These are phyloP conservation scores for Nicotiana rustica DNA, from an alignment of 305 asterid genomes.

Conservation along the genomic window DNA sequence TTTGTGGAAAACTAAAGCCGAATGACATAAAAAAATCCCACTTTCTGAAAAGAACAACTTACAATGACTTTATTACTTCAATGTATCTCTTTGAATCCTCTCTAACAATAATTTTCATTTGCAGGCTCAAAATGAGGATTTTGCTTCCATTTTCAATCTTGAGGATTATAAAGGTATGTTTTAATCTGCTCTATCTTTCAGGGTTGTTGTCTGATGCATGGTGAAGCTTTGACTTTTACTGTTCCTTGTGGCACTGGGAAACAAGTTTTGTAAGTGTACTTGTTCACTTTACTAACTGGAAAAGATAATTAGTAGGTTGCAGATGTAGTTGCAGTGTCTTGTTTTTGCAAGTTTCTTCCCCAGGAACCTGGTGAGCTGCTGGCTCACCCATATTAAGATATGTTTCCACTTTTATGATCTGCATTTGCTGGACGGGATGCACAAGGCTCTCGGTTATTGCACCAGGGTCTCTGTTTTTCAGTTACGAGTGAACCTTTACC, in stretches of 20 bases:
- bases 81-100: background rate
- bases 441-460: background rate
- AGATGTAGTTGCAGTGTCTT: background rate
- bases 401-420: background rate
- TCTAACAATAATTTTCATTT: conserved; percentile 32
- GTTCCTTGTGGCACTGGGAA: background rate
- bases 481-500: background rate
- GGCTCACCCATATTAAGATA: background rate
- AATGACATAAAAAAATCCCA: background rate
- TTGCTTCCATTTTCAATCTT: conserved; percentile 83
- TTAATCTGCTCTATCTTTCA: conserved; percentile 7
- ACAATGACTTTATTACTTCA: background rate
- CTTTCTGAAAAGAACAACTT: background rate
- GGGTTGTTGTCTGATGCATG: background rate
- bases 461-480: background rate
- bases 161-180: conserved; percentile 94
- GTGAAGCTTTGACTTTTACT: background rate
- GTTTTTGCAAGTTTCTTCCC: conserved; percentile 3
- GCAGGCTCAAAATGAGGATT: conserved; percentile 89
- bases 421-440: background rate
- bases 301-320: background rate
- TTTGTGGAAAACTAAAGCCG: background rate
- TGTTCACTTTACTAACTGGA: background rate
- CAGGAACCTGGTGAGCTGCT: background rate
- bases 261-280: background rate